phyloP scores from a whole-genome alignment of 2,329 filamentous ascomycete species.

The Phialocephala sp. region DNA sequence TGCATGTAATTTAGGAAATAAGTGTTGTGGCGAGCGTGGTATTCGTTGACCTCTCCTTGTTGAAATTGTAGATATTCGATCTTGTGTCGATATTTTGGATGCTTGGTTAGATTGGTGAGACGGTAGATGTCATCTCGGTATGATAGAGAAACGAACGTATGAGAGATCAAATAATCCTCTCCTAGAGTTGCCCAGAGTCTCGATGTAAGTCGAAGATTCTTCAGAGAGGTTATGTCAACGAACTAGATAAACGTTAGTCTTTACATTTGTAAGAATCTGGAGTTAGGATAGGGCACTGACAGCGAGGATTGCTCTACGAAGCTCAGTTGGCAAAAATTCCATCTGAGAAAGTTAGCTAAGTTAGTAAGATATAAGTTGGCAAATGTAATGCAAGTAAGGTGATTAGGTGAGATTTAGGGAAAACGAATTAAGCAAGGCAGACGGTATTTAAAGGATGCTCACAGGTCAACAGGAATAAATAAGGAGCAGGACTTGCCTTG shows the following conservation, averaged over 20 bases:
- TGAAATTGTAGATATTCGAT: conserved; percentile 35
- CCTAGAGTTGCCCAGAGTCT: conserved; percentile 34
- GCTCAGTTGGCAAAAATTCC: conserved; percentile 35
- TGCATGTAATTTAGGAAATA: conserved; percentile 39
- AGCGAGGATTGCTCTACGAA: conserved; percentile 21
- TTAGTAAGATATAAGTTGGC: not conserved
- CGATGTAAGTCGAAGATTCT: conserved; percentile 33
- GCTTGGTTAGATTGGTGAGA: conserved; percentile 33
- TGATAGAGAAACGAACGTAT: conserved; percentile 31
- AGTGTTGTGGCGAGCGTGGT: conserved; percentile 40
- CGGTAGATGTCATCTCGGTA: conserved; percentile 34
- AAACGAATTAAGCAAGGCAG: not conserved
- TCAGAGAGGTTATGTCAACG: conserved; percentile 25
- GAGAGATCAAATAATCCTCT: conserved; percentile 36
- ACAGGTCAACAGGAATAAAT: not conserved
- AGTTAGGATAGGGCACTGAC: not conserved
- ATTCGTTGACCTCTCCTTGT: conserved; percentile 40
- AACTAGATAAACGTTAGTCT: not conserved
- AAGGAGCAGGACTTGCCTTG: not conserved
- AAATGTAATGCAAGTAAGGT: not conserved
- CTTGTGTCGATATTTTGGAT: conserved; percentile 32
- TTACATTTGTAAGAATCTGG: not conserved
- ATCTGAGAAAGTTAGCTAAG: conserved; percentile 19
- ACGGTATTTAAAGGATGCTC: not conserved
- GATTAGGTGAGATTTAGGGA: not conserved